Conservation (phyloP, 2,329 filamentous ascomycete species). For the Xylariaceae sp. region DNA sequence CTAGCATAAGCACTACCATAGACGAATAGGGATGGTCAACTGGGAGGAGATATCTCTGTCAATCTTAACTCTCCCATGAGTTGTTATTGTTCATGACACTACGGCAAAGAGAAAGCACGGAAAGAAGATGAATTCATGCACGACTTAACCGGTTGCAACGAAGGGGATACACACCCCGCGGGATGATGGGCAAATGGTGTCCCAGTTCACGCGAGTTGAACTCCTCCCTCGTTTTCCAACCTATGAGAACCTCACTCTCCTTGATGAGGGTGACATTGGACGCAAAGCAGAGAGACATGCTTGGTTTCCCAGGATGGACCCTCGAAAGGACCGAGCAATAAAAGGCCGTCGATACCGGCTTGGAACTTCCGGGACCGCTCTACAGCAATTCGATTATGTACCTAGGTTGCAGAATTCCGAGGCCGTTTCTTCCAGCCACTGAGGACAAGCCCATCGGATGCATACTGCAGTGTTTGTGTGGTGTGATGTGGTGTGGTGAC, state of each 20-base stretch:
- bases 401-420: not conserved
- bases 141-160: not conserved
- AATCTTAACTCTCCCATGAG: not conserved
- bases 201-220: not conserved
- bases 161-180: not conserved
- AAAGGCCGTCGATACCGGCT: not conserved
- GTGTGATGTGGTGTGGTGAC: not conserved
- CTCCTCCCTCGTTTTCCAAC: not conserved
- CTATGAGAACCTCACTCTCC: not conserved
- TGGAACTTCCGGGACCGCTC: not conserved
- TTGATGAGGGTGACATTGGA: not conserved
- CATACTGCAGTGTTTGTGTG: not conserved
- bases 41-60: not conserved
- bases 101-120: not conserved
- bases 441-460: not conserved
- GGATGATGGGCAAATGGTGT: not conserved
- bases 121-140: not conserved
- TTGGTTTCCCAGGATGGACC: not conserved
- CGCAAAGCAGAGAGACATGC: not conserved
- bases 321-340: not conserved
- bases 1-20: not conserved
- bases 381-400: not conserved
- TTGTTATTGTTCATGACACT: not conserved
- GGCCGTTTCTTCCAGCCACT: not conserved
- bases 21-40: not conserved